These are phyloP conservation scores for Ustilago tritici DNA, from an alignment of 1,284 basidiomycete genomes.

Conservation along the genomic window DNA sequence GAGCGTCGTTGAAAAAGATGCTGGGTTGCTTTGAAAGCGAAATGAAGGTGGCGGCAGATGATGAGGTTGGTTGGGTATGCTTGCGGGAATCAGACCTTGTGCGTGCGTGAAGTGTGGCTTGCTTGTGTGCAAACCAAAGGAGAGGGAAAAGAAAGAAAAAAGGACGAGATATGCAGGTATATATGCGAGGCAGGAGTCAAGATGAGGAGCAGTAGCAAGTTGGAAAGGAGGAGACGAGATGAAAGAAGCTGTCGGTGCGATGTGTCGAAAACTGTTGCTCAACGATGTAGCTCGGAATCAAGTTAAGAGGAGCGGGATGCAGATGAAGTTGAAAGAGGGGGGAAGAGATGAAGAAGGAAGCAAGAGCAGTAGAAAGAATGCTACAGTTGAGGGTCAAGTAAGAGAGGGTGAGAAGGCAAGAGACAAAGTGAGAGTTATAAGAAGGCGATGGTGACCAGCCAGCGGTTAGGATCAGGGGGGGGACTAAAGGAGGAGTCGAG, in stretches of 20 bases:
- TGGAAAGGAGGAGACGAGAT: neutral
- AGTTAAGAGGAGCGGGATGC: neutral
- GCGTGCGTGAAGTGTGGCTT: constrained; percentile 3
- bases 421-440: neutral
- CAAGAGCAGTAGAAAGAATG: constrained; percentile 12
- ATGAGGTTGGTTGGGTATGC: constrained; percentile 13
- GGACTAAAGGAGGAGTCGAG: neutral
- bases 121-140: neutral
- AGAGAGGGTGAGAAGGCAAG: neutral
- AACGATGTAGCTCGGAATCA: neutral
- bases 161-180: constrained; percentile 20
- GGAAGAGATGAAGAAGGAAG: constrained; percentile 1
- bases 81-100: constrained; percentile 16
- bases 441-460: constrained; percentile 15
- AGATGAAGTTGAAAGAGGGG: constrained; percentile 5
- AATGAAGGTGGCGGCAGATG: constrained; percentile 15
- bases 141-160: neutral
- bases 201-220: constrained; percentile 1
- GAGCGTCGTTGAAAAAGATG: neutral
- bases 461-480: constrained; percentile 18
- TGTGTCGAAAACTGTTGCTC: constrained; percentile 18
- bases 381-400: constrained; percentile 18
- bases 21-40: constrained; percentile 4
- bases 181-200: constrained; percentile 26
- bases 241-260: neutral